phyloP scores from a whole-genome alignment of 2,329 filamentous ascomycete species.

The Pseudogymnoascus sp. region DNA sequence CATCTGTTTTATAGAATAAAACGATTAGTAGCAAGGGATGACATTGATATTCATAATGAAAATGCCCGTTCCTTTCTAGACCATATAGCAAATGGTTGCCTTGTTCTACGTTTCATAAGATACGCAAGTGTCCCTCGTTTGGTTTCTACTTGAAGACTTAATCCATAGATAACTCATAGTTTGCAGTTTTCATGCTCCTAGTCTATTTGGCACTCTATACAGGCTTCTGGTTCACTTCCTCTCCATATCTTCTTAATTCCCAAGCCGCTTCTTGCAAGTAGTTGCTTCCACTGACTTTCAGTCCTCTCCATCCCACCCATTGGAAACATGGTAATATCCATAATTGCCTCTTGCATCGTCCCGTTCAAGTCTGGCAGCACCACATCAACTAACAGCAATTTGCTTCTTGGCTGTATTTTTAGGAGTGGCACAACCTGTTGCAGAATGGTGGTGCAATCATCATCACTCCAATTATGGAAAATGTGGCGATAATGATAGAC shows the following conservation, averaged over 20 bases:
- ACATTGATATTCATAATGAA: neutral
- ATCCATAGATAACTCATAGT: neutral
- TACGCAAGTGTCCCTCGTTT: neutral
- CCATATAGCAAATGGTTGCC: neutral
- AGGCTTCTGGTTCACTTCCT: constrained; percentile 18
- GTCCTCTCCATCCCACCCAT: constrained; percentile 20
- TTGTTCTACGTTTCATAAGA: neutral
- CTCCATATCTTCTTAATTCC: constrained; percentile 21
- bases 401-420: constrained; percentile 16
- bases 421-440: constrained; percentile 15
- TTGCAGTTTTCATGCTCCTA: neutral
- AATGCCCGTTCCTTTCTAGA: neutral
- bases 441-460: constrained; percentile 15
- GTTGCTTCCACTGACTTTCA: constrained; percentile 17
- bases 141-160: neutral
- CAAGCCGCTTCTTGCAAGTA: constrained; percentile 18
- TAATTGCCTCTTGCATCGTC: constrained; percentile 18
- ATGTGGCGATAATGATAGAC: constrained; percentile 19
- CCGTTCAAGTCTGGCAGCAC: constrained; percentile 18
- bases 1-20: neutral
- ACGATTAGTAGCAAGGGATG: neutral
- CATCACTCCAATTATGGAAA: constrained; percentile 20
- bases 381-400: constrained; percentile 19
- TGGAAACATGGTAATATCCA: constrained; percentile 19
- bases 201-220: constrained; percentile 9